Base-by-base conservation (phyloP, 257 asterid genomes). In the Ligustrum vulgare region DNA sequence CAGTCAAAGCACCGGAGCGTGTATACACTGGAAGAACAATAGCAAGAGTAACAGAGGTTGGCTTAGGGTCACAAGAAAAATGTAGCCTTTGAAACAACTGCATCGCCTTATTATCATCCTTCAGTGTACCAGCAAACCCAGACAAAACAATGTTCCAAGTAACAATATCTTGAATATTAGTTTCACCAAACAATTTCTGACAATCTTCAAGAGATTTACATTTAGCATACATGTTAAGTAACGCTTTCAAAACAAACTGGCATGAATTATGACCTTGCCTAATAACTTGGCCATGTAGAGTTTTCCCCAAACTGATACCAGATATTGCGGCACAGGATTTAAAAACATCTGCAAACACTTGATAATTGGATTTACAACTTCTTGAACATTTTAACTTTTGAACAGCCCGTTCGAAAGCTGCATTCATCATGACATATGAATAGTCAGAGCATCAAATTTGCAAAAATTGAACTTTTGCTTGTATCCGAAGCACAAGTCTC, bases 201-300 rank as follows among this genome's bases (percentile, higher is more conserved):
- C 89, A 88, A 69, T 93, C 94, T 72, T 80, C 89, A 9, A 86
- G 82, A 81, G 80, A 88, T 67, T 82, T 86, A 84, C 91, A 91
- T 73, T 93, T 93, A 13, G 94, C 96, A 82, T 93, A 93, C 97
- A 91, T 80, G 79, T 93, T 93, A 84, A 91, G 96, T 83, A 91
- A 72, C 12, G 93, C 85, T 80, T 93, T 93, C 34, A 82, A 75
- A 72, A 88, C 81, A 39, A 85, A 70, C 16, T 65, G 84, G 89
- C 96, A 89, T 6, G 87, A 83, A 20, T 36, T 68, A 67, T 86
- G 89, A 64, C 97, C 97, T 72, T 82, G 87, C 81, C 85, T 93
- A 54, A 89, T 74, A 62, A 83, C 89, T 62, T 79, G 86, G 80
- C 85, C 73, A 60, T 93, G 98, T 72, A 89, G 78, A 75, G 82